Percentiles rank a stretch among this genome's conserved stretches.
These are phyloP conservation scores for Ascodesmis nigricans DNA, from an alignment of 495 filamentous ascomycete species.

Conservation along the genomic window DNA sequence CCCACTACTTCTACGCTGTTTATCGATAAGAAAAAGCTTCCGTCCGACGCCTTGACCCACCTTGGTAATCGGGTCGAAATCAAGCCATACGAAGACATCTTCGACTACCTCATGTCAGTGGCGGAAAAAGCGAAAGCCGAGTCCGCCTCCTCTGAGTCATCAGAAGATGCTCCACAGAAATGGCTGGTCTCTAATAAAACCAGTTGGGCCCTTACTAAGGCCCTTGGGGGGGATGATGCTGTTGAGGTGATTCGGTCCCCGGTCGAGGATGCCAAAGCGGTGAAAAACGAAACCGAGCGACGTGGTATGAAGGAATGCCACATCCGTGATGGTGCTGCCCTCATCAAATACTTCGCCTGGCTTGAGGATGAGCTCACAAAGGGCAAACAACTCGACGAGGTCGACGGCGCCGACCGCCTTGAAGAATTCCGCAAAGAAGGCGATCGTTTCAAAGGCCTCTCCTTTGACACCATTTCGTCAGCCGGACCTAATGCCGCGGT, in stretches of 20 bases:
- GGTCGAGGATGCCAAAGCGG: conserved; percentile 82
- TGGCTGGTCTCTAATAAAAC: conserved; percentile 73
- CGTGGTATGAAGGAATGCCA: conserved; percentile 89
- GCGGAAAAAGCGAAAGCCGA: conserved; percentile 25
- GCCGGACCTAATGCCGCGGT: conserved; percentile 88
- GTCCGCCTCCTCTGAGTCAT: conserved; percentile 22
- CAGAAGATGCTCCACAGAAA: conserved; percentile 30
- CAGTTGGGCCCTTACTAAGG: conserved; percentile 80
- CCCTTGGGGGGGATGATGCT: conserved; percentile 66
- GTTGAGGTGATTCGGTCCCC: conserved; percentile 77
- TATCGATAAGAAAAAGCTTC: conserved; percentile 58
- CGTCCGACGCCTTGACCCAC: conserved; percentile 41
- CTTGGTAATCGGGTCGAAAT: conserved; percentile 46
- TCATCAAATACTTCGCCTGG: conserved; percentile 92
- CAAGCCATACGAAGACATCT: conserved; percentile 69
- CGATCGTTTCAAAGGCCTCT: conserved; percentile 69
- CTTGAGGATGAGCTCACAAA: conserved; percentile 65
- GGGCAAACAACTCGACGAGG: conserved; percentile 54
- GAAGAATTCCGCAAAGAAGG: conserved; percentile 63
- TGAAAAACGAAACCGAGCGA: conserved; percentile 84
- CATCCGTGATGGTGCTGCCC: conserved; percentile 76
- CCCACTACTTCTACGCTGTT: conserved; percentile 64
- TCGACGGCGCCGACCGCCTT: conserved; percentile 74
- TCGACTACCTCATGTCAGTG: conserved; percentile 48
- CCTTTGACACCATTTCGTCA: conserved; percentile 89